Percentiles rank a stretch among this genome's conserved stretches.
phyloP scores from a whole-genome alignment of 257 asterid genomes.

The Plantago major region DNA sequence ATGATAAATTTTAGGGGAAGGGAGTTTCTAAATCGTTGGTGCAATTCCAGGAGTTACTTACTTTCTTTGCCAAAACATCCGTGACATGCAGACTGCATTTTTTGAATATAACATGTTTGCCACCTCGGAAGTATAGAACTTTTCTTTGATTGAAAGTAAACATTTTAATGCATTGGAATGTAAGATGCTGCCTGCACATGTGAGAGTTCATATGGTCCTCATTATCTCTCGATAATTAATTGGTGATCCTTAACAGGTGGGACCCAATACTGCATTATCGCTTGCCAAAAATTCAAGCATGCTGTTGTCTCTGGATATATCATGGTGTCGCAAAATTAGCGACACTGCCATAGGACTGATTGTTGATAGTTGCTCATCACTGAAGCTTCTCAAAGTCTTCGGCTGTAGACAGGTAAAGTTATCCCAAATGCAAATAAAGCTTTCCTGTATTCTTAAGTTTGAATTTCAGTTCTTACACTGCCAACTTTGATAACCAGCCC shows the following conservation, averaged over 20 bases:
- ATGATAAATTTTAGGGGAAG: no score
- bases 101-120: no score
- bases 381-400: constrained; percentile 71
- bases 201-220: background rate
- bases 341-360: constrained; percentile 67
- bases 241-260: constrained; percentile 37
- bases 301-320: constrained; percentile 60
- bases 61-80: no score
- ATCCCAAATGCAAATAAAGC: background rate
- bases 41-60: no score
- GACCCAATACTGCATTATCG: constrained; percentile 57
- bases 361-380: constrained; percentile 61
- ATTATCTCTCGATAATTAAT: constrained; percentile 16
- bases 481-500: no score
- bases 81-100: no score
- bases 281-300: constrained; percentile 54
- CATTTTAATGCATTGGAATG: background rate
- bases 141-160: background rate
- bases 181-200: no score
- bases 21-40: no score
- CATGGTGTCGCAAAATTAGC: constrained; percentile 72
- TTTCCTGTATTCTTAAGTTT: background rate
- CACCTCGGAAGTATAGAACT: no score
- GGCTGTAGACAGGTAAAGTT: constrained; percentile 76
- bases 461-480: no score